phyloP scores from a whole-genome alignment of 805 yeast genomes.

The Sugiyamaella qingdaonensis region DNA sequence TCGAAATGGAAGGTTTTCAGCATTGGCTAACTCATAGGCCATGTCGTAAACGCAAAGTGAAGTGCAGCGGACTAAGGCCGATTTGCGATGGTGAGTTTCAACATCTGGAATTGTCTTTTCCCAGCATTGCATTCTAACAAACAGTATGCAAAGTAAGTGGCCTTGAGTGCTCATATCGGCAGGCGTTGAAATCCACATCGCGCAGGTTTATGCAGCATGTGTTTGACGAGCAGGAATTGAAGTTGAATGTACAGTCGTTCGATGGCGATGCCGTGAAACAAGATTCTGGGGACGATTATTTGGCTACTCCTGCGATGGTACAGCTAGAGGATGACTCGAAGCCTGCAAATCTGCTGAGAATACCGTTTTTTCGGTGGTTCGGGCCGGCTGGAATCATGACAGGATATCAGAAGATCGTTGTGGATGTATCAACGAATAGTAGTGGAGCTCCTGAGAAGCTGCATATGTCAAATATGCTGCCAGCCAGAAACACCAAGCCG shows the following conservation, averaged over 20 bases:
- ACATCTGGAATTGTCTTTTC: background rate
- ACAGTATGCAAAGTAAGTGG: background rate
- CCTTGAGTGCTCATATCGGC: background rate
- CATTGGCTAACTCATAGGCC: background rate
- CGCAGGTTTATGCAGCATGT: background rate
- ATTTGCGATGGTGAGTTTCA: background rate
- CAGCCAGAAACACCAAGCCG: background rate
- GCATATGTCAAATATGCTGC: slow-evolving; percentile 5
- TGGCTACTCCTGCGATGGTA: background rate
- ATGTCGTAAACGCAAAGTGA: background rate
- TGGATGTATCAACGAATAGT: background rate
- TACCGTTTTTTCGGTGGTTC: slow-evolving; percentile 8
- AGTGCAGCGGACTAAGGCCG: background rate
- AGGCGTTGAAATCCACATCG: background rate
- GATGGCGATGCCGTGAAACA: background rate
- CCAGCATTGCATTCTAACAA: background rate
- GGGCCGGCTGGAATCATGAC: slow-evolving; percentile 6
- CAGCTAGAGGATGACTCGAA: background rate
- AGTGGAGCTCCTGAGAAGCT: background rate
- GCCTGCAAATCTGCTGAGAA: background rate
- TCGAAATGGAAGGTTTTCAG: background rate
- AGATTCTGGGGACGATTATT: background rate
- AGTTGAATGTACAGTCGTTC: background rate
- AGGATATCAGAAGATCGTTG: slow-evolving; percentile 5
- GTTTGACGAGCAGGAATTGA: background rate